Conservation (phyloP, 306 rosid genomes). For the Chamaecrista fasciculata region DNA sequence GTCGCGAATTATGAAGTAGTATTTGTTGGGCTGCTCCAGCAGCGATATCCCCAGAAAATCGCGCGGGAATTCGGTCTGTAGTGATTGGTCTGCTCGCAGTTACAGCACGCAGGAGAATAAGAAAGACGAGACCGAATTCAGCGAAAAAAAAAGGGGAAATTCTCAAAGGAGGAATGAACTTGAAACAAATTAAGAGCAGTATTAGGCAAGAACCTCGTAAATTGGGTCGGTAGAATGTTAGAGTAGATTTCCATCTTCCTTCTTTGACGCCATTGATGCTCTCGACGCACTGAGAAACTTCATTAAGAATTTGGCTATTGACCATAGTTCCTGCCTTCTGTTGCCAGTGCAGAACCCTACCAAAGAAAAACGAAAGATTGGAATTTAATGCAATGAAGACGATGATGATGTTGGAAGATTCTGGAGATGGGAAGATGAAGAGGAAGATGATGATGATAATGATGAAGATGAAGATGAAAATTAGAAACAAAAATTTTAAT, state of each 20-base stretch:
- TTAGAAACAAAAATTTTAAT: too few relatives aligned
- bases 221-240: conserved; percentile 82
- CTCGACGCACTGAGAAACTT: conserved; percentile 84
- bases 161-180: neutral
- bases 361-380: neutral
- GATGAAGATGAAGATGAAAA: too few relatives aligned
- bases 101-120: neutral
- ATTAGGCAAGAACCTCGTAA: conserved; percentile 53
- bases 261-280: conserved; percentile 79
- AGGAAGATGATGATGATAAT: too few relatives aligned
- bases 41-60: conserved; percentile 74
- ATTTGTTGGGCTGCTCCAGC: conserved; percentile 79
- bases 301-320: conserved; percentile 74
- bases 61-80: conserved; percentile 59
- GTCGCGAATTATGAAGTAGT: conserved; percentile 72
- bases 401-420: too few relatives aligned
- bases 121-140: neutral
- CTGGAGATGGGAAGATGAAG: too few relatives aligned
- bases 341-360: conserved; percentile 90
- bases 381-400: too few relatives aligned
- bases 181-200: neutral
- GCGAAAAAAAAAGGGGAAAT: neutral
- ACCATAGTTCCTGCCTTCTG: conserved; percentile 69
- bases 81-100: conserved; percentile 42
- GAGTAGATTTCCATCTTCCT: conserved; percentile 79